A percentile compares a stretch with the other conserved stretches of the same genome.
phyloP scores from a whole-genome alignment of 1,139 yeast genomes.

The Zygoascus meyerae region DNA sequence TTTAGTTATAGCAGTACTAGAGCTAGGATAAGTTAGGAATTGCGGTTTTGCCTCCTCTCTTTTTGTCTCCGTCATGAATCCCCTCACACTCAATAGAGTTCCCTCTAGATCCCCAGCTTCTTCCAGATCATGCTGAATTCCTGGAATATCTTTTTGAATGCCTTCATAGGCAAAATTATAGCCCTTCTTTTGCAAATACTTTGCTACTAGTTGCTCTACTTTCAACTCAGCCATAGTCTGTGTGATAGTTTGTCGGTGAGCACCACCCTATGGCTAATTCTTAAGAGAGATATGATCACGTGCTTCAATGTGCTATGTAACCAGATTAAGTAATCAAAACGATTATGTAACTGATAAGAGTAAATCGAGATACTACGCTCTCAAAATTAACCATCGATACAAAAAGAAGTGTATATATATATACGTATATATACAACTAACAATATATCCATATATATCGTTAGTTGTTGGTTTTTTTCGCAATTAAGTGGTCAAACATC shows the following conservation, averaged over 20 bases:
- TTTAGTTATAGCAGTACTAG: not conserved
- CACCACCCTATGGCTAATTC: too few species aligned
- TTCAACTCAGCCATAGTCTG: not conserved
- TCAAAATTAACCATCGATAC: too few species aligned
- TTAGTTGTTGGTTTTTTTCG: too few species aligned
- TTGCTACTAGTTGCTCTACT: conserved; percentile 12
- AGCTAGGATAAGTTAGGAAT: conserved; percentile 8
- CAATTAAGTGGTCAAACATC: too few species aligned
- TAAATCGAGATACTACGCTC: too few species aligned
- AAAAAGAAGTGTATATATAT: too few species aligned
- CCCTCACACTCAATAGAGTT: conserved; percentile 6
- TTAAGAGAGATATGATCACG: too few species aligned
- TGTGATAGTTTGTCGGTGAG: not conserved
- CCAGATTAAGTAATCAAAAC: too few species aligned
- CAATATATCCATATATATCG: too few species aligned
- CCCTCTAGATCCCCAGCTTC: conserved; percentile 2
- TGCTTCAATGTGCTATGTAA: too few species aligned
- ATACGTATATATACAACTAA: too few species aligned
- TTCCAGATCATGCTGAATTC: not conserved
- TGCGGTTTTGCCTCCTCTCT: conserved; percentile 2
- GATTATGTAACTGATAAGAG: too few species aligned
- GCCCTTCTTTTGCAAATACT: conserved; percentile 13
- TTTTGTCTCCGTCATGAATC: conserved; percentile 9
- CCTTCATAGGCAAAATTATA: conserved; percentile 12
- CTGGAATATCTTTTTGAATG: conserved; percentile 7